phyloP scores from a whole-genome alignment of 2,329 filamentous ascomycete genomes.

The Pseudogymnoascus pannorum region DNA sequence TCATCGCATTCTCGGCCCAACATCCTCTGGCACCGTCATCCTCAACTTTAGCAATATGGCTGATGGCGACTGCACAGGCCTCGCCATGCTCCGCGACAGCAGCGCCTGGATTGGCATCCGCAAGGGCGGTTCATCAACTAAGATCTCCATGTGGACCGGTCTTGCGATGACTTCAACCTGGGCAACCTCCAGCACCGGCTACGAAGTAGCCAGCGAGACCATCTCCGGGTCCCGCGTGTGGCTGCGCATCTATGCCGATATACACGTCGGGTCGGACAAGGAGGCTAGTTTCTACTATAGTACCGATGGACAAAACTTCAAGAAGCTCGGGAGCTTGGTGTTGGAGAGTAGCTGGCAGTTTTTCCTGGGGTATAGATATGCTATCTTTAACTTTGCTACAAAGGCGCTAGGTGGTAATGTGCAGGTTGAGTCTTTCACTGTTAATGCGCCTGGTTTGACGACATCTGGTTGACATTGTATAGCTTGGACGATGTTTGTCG shows the following conservation, averaged over 20 bases:
- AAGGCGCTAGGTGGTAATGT: constrained; percentile 34
- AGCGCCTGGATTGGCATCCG: constrained; percentile 46
- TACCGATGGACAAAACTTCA: constrained; percentile 34
- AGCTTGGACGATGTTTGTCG: too few relatives aligned
- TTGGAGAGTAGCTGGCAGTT: constrained; percentile 39
- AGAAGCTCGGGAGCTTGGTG: constrained; percentile 29
- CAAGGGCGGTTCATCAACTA: constrained; percentile 28
- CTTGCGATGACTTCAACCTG: constrained; percentile 30
- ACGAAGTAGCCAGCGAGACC: constrained; percentile 19
- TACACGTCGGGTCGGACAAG: constrained; percentile 25
- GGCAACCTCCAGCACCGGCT: constrained; percentile 28
- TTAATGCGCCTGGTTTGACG: not conserved
- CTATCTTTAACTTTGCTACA: constrained; percentile 44
- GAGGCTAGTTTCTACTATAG: constrained; percentile 37
- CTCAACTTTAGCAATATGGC: constrained; percentile 42
- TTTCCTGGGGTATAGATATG: constrained; percentile 43
- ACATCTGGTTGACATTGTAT: not conserved
- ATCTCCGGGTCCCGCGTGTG: constrained; percentile 27
- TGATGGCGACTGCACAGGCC: constrained; percentile 45
- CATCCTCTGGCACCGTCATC: constrained; percentile 40
- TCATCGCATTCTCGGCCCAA: constrained; percentile 39
- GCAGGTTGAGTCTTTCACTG: constrained; percentile 20
- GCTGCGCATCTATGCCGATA: constrained; percentile 33
- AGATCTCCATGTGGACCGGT: constrained; percentile 26
- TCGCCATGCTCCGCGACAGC: constrained; percentile 46